phyloP scores from a whole-genome alignment of 768 basidiomycete genomes.

The Favolaschia claudopus region DNA sequence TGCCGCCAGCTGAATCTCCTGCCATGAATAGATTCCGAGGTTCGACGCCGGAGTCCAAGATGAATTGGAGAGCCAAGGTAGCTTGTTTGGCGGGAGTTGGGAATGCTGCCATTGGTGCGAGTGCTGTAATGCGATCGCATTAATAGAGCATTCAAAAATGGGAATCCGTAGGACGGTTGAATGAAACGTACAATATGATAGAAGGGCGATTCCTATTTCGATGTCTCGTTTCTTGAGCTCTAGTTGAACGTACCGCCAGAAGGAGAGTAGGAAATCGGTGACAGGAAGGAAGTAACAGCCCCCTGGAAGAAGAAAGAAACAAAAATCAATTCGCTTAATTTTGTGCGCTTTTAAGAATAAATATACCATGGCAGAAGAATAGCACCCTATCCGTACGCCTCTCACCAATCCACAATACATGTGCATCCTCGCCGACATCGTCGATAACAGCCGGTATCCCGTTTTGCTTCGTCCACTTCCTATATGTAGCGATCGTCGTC shows the following conservation, averaged over 20 bases:
- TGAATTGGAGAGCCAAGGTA: conserved; percentile 38
- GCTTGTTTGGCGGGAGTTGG: conserved; percentile 44
- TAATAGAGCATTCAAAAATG: too few species aligned
- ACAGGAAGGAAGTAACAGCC: neutral
- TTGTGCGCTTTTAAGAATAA: too few species aligned
- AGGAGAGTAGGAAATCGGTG: neutral
- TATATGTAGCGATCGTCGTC: too few species aligned
- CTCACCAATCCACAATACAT: too few species aligned
- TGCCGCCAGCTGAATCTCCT: conserved; percentile 51
- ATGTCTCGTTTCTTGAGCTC: neutral
- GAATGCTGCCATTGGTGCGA: conserved; percentile 43
- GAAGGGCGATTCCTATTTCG: neutral
- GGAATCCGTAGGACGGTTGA: too few species aligned
- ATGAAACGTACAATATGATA: neutral
- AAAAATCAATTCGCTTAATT: too few species aligned
- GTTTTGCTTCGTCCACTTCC: too few species aligned
- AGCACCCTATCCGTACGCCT: too few species aligned
- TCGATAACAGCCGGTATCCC: too few species aligned
- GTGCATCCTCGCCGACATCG: too few species aligned
- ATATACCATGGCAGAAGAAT: too few species aligned
- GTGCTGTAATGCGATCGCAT: conserved; percentile 27
- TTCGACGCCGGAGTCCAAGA: conserved; percentile 37
- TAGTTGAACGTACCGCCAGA: neutral
- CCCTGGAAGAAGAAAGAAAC: too few species aligned
- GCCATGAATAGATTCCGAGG: conserved; percentile 42